Evolutionary conservation across 768 basidiomycete genomes (phyloP), one percentile per base, ranked within the genome.

Genomic region (Tricholoma sp.): DNA sequence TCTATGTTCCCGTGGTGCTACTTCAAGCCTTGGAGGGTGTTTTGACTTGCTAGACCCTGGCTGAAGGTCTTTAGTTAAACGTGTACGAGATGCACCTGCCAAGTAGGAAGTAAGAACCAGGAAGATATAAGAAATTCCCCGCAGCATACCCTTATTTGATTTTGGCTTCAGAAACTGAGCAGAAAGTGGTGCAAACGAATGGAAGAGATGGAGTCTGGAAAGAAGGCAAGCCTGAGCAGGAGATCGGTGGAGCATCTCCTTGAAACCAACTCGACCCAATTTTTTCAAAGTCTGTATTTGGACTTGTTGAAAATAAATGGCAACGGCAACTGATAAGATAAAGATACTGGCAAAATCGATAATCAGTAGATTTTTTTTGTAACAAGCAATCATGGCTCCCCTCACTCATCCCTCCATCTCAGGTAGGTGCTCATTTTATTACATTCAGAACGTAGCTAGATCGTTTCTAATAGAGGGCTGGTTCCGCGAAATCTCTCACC

Each of bases 401-500:
- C 75, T 84, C 60, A 70, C 78, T 50, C 83, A 85, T 61, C 78
- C 81, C 59, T 72, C 79, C n/a, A 78, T 85, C 59, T 72, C 74
- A 64, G 83, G 83, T 78, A 60, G 6, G 66, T 62, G 50, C 18
- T 42, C 7, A n/a, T 42, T 41, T 8, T 42, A 18, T 42, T 10
- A 36, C 9, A 28, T 31, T 10, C 39, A 33, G 20, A n/a, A 24
- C 18, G 20, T 28, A 55, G 24, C 18, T 29, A 6, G 28, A 28
- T 39, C 24, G 44, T 29, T 20, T 12, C 29, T 15, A 29, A n/a
- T 18, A 74, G 94, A 94, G 78, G 94, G 94, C 71, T 96, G 94
- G 94, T 98, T 95, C 79, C 84, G 90, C 58, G 94, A 98, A 75
- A 88, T 94, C 64, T 92, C 90, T 28, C 83, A 90, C 15, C 94